These are phyloP conservation scores for Canavalia ensiformis DNA, from an alignment of 306 rosid species.

Conservation along the genomic window DNA sequence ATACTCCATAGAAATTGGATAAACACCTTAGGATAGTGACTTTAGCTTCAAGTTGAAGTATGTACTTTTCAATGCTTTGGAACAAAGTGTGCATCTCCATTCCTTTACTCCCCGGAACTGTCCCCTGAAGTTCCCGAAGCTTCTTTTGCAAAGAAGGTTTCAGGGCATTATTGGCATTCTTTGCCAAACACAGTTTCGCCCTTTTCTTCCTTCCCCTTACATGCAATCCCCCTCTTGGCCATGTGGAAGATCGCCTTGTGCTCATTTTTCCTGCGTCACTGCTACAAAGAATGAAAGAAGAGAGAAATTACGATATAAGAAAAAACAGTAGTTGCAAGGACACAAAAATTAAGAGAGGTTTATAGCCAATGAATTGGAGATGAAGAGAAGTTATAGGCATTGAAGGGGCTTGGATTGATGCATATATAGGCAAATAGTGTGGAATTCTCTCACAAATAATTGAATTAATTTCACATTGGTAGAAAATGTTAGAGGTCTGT, in stretches of 20 bases:
- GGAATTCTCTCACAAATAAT: conserved; percentile 50
- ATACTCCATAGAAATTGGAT: conserved; percentile 70
- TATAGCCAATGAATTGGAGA: not conserved
- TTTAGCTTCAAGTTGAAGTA: conserved; percentile 67
- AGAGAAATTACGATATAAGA: no score
- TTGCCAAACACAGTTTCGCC: conserved; percentile 52
- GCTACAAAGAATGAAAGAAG: not conserved
- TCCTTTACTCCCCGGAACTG: conserved; percentile 61
- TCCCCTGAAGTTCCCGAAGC: conserved; percentile 65
- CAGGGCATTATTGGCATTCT: conserved; percentile 38
- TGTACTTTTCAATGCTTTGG: conserved; percentile 62
- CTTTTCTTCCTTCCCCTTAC: conserved; percentile 63
- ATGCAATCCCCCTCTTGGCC: conserved; percentile 55
- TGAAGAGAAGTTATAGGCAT: conserved; percentile 19
- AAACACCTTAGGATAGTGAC: conserved; percentile 65
- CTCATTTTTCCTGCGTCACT: conserved; percentile 51
- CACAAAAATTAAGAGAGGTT: not conserved
- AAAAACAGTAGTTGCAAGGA: not conserved
- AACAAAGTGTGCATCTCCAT: conserved; percentile 58
- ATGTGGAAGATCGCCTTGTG: conserved; percentile 43
- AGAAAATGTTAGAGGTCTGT: conserved; percentile 37
- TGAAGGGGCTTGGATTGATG: conserved; percentile 15
- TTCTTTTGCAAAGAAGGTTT: conserved; percentile 50
- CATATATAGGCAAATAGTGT: conserved; percentile 51
- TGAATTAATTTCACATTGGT: conserved; percentile 33